Evolutionary conservation across 495 filamentous ascomycete species (phyloP).

Genomic region (Cercophora scortea): DNA sequence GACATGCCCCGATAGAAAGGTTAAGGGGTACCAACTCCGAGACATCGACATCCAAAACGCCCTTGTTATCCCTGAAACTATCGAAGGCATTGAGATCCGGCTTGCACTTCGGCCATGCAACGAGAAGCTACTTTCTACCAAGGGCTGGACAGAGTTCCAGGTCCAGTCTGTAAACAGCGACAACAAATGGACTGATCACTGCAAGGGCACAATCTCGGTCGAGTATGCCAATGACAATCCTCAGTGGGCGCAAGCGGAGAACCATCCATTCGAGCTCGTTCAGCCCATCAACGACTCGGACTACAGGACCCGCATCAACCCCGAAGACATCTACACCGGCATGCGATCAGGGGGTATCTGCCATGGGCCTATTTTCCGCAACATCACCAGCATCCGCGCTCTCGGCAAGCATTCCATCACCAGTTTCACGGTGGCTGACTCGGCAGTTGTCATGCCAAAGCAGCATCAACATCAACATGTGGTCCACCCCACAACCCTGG

Average conservation of each 20-base stretch:
- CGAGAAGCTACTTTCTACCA: constrained; percentile 28
- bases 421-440: constrained; percentile 29
- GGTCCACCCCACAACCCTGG: constrained; percentile 42
- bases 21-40: constrained; percentile 26
- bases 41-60: constrained; percentile 35
- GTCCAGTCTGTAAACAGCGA: constrained; percentile 41
- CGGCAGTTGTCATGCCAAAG: constrained; percentile 31
- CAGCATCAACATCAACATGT: constrained; percentile 32
- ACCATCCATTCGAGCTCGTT: too few relatives aligned
- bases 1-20: background rate
- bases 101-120: constrained; percentile 33
- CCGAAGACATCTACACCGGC: constrained; percentile 19
- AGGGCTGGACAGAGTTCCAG: constrained; percentile 26
- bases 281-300: constrained; percentile 5
- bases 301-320: constrained; percentile 14
- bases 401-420: constrained; percentile 16
- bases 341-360: constrained; percentile 23
- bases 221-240: constrained; percentile 7
- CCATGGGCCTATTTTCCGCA: constrained; percentile 30
- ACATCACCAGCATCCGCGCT: constrained; percentile 20
- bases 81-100: constrained; percentile 27
- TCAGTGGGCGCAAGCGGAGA: background rate
- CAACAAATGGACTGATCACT: constrained; percentile 27
- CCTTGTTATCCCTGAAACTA: constrained; percentile 33
- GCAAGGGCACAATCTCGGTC: constrained; percentile 22